Percentiles rank a stretch among this genome's conserved stretches.
phyloP scores from a whole-genome alignment of 129 eudicot species.

The Flaveria bidentis region DNA sequence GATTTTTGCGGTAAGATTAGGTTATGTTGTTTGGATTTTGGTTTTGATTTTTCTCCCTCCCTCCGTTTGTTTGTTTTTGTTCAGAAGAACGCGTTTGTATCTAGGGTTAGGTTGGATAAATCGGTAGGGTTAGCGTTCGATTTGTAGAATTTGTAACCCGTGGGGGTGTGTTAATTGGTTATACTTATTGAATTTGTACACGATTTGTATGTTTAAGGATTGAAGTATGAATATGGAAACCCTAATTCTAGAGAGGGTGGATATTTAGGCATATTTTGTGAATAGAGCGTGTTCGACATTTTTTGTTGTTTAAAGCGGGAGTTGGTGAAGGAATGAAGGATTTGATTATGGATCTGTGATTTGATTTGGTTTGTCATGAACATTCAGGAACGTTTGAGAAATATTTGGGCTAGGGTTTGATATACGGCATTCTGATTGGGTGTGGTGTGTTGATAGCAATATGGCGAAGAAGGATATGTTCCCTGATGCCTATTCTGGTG shows the following conservation, averaged over 20 bases:
- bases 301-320: background rate
- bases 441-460: constrained; percentile 1
- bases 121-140: constrained; percentile 19
- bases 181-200: constrained; percentile 19
- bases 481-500: constrained; percentile 48
- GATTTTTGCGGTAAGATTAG: constrained; percentile 32
- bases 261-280: background rate
- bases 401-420: constrained; percentile 29
- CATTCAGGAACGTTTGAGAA: constrained; percentile 26
- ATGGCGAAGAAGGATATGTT: constrained; percentile 66
- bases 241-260: constrained; percentile 19
- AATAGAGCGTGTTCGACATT: background rate
- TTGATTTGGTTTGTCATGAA: constrained; percentile 32
- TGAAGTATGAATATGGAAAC: constrained; percentile 16
- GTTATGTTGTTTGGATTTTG: constrained; percentile 21
- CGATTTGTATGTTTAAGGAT: constrained; percentile 6
- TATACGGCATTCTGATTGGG: constrained; percentile 14
- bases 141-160: constrained; percentile 14
- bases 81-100: constrained; percentile 1
- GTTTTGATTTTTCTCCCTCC: background rate
- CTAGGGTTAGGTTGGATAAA: constrained; percentile 22
- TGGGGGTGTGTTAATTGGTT: constrained; percentile 8
- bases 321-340: background rate
- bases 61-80: background rate
- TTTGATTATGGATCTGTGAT: constrained; percentile 23